Evolutionary conservation across 1,284 basidiomycete species (phyloP).

Genomic region (Kalmanozyma brasiliensis): DNA sequence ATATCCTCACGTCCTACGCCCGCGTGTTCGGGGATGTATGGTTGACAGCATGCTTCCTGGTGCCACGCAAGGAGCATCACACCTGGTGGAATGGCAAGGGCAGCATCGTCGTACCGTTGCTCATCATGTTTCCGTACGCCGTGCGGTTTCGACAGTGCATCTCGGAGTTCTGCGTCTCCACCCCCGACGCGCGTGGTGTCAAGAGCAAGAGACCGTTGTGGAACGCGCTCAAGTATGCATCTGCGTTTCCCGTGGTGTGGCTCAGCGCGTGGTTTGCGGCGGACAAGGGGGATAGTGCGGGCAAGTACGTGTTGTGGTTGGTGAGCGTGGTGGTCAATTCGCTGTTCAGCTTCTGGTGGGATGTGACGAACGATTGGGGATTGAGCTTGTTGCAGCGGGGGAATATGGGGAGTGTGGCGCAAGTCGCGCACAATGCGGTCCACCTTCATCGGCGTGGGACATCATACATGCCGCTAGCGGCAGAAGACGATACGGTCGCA

Average conservation of each 20-base stretch:
- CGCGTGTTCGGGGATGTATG: conserved; percentile 95
- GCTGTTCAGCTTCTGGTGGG: conserved; percentile 98
- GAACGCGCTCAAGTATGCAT: conserved; percentile 96
- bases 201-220: conserved; percentile 73
- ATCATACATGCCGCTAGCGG: conserved; percentile 25
- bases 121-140: conserved; percentile 91
- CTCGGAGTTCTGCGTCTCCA: conserved; percentile 75
- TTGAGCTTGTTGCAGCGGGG: conserved; percentile 75
- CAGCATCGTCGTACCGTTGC: conserved; percentile 75
- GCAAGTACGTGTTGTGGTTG: conserved; percentile 71
- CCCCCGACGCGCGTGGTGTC: conserved; percentile 65
- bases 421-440: conserved; percentile 23
- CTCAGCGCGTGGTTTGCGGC: conserved; percentile 54
- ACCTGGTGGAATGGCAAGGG: conserved; percentile 63
- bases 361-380: conserved; percentile 98
- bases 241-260: conserved; percentile 96
- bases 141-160: conserved; percentile 93
- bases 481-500: conserved; percentile 14
- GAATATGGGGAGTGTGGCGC: conserved; percentile 27
- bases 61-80: conserved; percentile 68
- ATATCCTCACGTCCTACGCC: conserved; percentile 94
- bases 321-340: conserved; percentile 89
- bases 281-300: conserved; percentile 26
- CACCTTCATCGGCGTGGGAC: conserved; percentile 35
- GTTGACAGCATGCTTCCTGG: conserved; percentile 84